Base-by-base conservation (phyloP, 2,329 filamentous ascomycete genomes). In the Hymenoscyphus fraxineus region DNA sequence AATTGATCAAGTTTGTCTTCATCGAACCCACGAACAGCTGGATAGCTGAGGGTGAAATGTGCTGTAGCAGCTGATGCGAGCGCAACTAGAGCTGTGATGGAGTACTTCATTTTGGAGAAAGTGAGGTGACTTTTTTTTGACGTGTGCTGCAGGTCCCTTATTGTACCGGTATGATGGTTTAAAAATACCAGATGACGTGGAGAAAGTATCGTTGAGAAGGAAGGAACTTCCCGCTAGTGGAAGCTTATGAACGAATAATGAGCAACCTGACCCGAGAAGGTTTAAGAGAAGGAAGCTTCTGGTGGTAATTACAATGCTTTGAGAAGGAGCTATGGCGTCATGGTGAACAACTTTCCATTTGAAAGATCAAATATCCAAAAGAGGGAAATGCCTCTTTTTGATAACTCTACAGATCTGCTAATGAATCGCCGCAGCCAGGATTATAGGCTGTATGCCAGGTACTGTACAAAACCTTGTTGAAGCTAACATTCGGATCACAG, bases 41-140 rank as follows among this genome's bases (percentile, higher is more conserved):
- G 85, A 67, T 80, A 86, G 56, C 79, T 73, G 74, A 88, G 79
- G 3, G 78, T 74, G 77, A 86, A 88, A 72, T 88, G 85, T 15
- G 84, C 84, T 51, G 81, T 76, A 19, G 78, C 77, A 61, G 82
- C 69, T 63, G 81, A 77, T 58, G 79, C 74, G 31, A 69, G 60
- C 7, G 67, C 72, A 66, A 80, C 71, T 61, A 80, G 73, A 58
- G 75, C 64, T 57, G 80, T 71, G 63, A 77, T 40, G 57, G 64
- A 62, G 44, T 65, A 61, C 56, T 64, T 67, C 70, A 72, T 71
- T 32, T 64, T 70, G 65, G 44, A 10, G 47, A 15, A 22, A 13
- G 22, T 22, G 10, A 3, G 16, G 22, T n/a, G 19, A 19, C 16
- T 1, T n/a, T n/a, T 44, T 44, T 19, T 16, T 5, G 16, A 44